phyloP scores from a whole-genome alignment of 805 yeast genomes.

The Pichia membranifaciens region DNA sequence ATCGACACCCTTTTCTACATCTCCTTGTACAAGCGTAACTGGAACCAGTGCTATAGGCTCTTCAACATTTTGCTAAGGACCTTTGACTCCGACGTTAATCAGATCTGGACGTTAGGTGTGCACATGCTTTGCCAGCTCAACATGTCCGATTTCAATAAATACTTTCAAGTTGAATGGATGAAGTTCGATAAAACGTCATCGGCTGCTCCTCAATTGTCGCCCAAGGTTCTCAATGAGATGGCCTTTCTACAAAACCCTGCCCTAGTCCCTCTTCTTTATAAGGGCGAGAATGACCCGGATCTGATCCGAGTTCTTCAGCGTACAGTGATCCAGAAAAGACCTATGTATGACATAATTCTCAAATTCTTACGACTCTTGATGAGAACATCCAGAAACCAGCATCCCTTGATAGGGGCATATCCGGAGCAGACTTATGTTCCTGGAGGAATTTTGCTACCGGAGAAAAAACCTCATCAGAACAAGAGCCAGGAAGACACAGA shows the following conservation, averaged over 20 bases:
- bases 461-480: too few relatives aligned
- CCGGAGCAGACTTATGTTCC: conserved; percentile 12
- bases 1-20: conserved; percentile 40
- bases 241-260: conserved; percentile 7
- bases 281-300: background rate
- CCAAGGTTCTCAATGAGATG: background rate
- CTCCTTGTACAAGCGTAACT: conserved; percentile 41
- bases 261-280: background rate
- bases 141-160: conserved; percentile 20
- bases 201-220: conserved; percentile 1
- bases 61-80: conserved; percentile 45
- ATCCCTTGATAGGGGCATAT: conserved; percentile 8
- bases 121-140: conserved; percentile 39
- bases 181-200: background rate
- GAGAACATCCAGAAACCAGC: conserved; percentile 11
- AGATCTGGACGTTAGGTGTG: conserved; percentile 60
- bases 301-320: background rate
- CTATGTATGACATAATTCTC: conserved; percentile 3
- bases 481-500: too few relatives aligned
- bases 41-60: conserved; percentile 51
- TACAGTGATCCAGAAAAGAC: background rate
- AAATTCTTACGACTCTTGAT: conserved; percentile 9
- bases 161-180: conserved; percentile 1
- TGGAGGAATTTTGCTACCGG: conserved; percentile 2
- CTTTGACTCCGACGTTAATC: conserved; percentile 45